Evolutionary conservation across 139 green algal genomes (phyloP), one percentile per base, ranked within the genome.

Genomic region (Pseudopediastrum boryanum): DNA sequence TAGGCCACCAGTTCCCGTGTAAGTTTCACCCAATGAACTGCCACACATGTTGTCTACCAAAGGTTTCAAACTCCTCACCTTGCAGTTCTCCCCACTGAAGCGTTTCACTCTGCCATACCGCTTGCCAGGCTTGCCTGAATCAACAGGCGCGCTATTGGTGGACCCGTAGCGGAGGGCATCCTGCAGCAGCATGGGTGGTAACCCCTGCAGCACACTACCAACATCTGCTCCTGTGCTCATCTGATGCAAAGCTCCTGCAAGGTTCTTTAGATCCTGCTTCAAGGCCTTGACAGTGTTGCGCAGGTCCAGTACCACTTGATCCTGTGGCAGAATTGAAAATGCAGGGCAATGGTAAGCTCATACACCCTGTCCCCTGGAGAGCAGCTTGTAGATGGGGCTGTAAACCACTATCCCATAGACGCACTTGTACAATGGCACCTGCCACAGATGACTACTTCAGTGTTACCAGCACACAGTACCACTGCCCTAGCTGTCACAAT

Each of bases 251-350:
- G 86, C 84, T 4, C 27, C 35, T 7, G 86, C 86, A 25, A 93
- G 85, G 36, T 73, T 68, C n/a, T 71, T 52, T 77, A 89, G 89
- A 62, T 93, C 85, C 13, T 79, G 62, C 3, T 77, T 81, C 66
- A 93, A 79, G 58, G 81, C 59, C 7, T 27, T 68, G 82, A 94
- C 92, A 35, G 79, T 90, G 72, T 76, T 83, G 16, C 86, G 78
- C 71, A 94, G 85, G 51, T 92, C 86, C 27, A 91, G 46, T 29
- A 94, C 84, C 70, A 91, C 68, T 58, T 86, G 69, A 69, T 92
- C 87, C 77, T 92, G 85, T 27, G 46, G 74, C 31, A 66, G 39
- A n/a, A n/a, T n/a, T n/a, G n/a, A n/a, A n/a, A n/a, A n/a, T n/a
- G n/a, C n/a, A n/a, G n/a, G n/a, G n/a, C n/a, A n/a, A n/a, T n/a